Evolutionary conservation across 768 basidiomycete genomes (phyloP), one percentile per base, ranked within the genome.

Genomic region (Amanita subjunquillea): DNA sequence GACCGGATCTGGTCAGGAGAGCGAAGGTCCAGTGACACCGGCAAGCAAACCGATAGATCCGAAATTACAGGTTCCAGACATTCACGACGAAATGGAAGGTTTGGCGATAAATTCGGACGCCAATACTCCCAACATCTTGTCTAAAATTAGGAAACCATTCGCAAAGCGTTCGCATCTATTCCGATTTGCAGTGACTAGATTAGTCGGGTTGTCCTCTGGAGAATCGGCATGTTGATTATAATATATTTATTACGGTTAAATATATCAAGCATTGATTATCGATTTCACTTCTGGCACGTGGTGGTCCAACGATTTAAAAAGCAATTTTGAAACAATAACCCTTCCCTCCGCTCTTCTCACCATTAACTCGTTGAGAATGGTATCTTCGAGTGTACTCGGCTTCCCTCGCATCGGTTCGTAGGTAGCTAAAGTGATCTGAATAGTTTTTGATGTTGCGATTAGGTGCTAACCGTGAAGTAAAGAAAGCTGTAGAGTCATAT

Each of bases 401-500:
- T 93, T 90, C 72, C 92, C 92, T 62, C 86, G 92, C 63, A 92
- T 94, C 69, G 91, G 88, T 82, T 60, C 51, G 70, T 66, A 38
- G 40, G 22, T 9, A 36, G 17, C 27, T 36, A 29, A 41, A 48
- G 46, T 10, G 8, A 38, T 45, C 38, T 22, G 5, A 22, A 15
- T 30, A 39, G n/a, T 27, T 39, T 48, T 54, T 51, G 15, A 5
- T 13, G 7, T 51, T 46, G 48, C 50, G 15, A 47, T 48, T 58
- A 93, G 91, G 91, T 74, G 85, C 85, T 54, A 86, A 92, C 74
- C 90, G 90, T 72, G 91, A 95, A 73, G 81, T 94, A 57, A 96
- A 96, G 75, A 95, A 97, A 77, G 92, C 93, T 59, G 90, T 96
- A 63, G 95, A 98, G 72, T 87, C 91, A 53, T 97, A 98, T 77